Evolutionary conservation across 306 rosid genomes (phyloP), one percentile per base, ranked within the genome.

Genomic region (Argentina anserina): DNA sequence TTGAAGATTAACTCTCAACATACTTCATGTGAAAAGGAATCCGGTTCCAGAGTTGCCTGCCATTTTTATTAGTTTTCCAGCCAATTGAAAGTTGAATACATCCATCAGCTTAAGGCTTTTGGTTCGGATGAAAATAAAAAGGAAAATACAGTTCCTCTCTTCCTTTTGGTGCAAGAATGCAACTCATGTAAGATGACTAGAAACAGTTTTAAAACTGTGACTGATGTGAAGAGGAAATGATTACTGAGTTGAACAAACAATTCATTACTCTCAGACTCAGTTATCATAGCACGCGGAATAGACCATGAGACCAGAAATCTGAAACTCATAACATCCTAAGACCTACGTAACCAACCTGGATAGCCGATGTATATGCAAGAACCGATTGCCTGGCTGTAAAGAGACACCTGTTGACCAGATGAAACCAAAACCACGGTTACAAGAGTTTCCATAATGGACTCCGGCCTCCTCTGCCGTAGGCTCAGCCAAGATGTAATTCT

Each of bases 401-500:
- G 91, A 65, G 97, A 90, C 77, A 89, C 82, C 6, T 85, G 86
- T 64, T 86, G 92, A 81, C 91, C 83, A 23, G 91, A 81, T 47
- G 96, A 85, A 81, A 85, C 92, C 84, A 93, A 84, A 78, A 90
- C 96, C 74, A 89, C 85, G 25, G 96, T 86, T 63, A 89, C 87
- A 58, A 82, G 80, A 76, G 97, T 90, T 83, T 93, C 97, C 84
- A 90, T 84, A 59, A 93, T 70, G 9, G 92, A 89, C 70, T 93
- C n/a, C n/a, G n/a, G n/a, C 98, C 84, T 93, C 98, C 86, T 93
- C 94, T 39, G 94, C 88, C n/a, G 90, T 89, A 39, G 98, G 96
- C 67, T 90, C 97, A 21, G 92, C 94, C 84, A 90, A 78, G 78
- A 91, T 87, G 84, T 89, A 86, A 34, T 75, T 90, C 84, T 90